phyloP scores from a whole-genome alignment of 768 basidiomycete genomes.

The Lentinula edodes region DNA sequence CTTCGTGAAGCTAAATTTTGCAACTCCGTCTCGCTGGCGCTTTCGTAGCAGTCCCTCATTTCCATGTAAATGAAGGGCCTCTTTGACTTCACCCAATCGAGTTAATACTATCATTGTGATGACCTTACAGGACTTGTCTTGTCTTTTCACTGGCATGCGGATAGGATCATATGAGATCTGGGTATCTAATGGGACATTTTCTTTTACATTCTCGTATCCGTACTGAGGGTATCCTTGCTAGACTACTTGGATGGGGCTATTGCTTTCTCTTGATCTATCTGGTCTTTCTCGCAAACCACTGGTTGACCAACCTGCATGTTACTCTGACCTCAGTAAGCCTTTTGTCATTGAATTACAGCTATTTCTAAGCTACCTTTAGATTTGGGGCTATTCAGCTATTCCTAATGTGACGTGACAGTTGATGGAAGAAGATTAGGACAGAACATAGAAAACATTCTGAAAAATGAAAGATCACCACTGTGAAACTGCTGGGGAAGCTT shows the following conservation, averaged over 20 bases:
- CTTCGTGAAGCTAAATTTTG: conserved; percentile 63
- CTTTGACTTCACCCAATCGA: conserved; percentile 61
- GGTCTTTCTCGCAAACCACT: conserved; percentile 43
- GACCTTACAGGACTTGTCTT: neutral
- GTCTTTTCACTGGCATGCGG: neutral
- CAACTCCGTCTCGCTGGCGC: conserved; percentile 68
- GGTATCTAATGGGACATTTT: conserved; percentile 70
- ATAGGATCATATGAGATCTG: conserved; percentile 79
- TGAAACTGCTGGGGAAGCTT: too few relatives aligned
- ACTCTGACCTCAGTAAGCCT: too few relatives aligned
- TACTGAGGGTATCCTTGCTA: conserved; percentile 28
- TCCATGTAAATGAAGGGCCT: conserved; percentile 60
- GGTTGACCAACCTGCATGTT: neutral
- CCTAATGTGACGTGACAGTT: conserved; percentile 36
- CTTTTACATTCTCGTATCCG: conserved; percentile 69
- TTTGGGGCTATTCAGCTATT: conserved; percentile 58
- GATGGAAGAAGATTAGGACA: conserved; percentile 61
- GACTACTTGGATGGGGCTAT: conserved; percentile 61
- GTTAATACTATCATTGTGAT: conserved; percentile 40
- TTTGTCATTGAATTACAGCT: neutral
- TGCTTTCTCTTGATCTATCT: conserved; percentile 62
- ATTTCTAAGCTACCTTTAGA: conserved; percentile 28
- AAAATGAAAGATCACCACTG: conserved; percentile 36
- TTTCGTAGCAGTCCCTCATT: conserved; percentile 74
- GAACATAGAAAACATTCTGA: conserved; percentile 55